Percentiles rank a stretch among this genome's conserved stretches.
Evolutionary conservation across 345 rosid species (phyloP).

Genomic region (Brassica cretica): DNA sequence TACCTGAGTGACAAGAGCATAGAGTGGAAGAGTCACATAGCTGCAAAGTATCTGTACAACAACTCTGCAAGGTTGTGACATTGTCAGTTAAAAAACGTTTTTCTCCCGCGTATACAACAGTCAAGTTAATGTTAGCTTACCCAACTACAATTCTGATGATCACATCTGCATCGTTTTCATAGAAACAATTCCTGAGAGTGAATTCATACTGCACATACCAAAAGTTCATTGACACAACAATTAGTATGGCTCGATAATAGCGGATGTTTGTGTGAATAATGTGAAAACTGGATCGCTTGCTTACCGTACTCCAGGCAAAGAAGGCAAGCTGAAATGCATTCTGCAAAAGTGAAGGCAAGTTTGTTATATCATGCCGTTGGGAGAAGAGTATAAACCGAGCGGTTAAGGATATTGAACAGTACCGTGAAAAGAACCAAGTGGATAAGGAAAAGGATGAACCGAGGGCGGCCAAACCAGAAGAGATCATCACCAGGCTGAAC

Average conservation of each 20-base stretch:
- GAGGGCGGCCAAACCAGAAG: constrained; percentile 88
- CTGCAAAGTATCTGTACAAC: constrained; percentile 82
- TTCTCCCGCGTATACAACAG: neutral
- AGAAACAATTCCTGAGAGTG: constrained; percentile 56
- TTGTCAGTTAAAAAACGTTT: constrained; percentile 1
- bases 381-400: neutral
- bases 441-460: constrained; percentile 73
- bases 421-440: constrained; percentile 89
- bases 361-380: neutral
- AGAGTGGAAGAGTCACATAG: constrained; percentile 91
- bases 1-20: constrained; percentile 96
- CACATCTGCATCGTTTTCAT: constrained; percentile 46
- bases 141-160: constrained; percentile 70
- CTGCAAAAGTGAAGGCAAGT: constrained; percentile 44
- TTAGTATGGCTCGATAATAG: constrained; percentile 5
- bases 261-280: neutral
- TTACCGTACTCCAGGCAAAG: constrained; percentile 91
- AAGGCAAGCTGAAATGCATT: constrained; percentile 88
- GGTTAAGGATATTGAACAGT: constrained; percentile 1
- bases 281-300: constrained; percentile 24
- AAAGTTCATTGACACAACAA: neutral
- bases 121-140: constrained; percentile 44
- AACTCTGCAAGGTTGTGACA: constrained; percentile 49
- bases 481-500: constrained; percentile 92
- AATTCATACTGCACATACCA: constrained; percentile 63